Percentiles rank a stretch among this genome's conserved stretches.
phyloP scores from a whole-genome alignment of 2,329 filamentous ascomycete species.

The Xylariaceae sp. region DNA sequence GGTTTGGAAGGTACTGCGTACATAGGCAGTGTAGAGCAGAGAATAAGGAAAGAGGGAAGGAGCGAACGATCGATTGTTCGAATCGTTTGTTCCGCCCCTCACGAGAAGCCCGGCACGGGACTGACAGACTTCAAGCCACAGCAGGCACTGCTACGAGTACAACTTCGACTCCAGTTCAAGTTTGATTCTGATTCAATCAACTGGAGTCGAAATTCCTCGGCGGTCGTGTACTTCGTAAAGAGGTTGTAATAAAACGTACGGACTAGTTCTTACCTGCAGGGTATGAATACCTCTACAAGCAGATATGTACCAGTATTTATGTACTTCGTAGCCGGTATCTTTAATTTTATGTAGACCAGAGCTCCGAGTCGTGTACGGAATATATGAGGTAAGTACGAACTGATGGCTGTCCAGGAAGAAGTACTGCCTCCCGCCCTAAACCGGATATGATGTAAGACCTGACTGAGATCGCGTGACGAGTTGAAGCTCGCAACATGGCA shows the following conservation, averaged over 20 bases:
- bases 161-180: not conserved
- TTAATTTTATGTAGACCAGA: not conserved
- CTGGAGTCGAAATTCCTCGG: too few species aligned
- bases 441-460: not conserved
- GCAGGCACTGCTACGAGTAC: not conserved
- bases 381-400: not conserved
- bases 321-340: not conserved
- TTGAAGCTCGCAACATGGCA: not conserved
- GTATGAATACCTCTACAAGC: not conserved
- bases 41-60: not conserved
- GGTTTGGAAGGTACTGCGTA: too few species aligned
- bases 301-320: not conserved
- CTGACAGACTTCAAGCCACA: conserved; percentile 8
- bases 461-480: not conserved
- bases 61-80: conserved; percentile 7
- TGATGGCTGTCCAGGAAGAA: not conserved
- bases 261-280: not conserved
- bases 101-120: conserved; percentile 9
- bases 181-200: too few species aligned
- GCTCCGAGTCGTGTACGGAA: not conserved
- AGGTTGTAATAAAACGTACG: not conserved
- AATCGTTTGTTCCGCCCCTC: conserved; percentile 5
- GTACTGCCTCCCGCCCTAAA: not conserved
- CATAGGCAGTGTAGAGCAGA: not conserved
- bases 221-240: not conserved